A percentile compares a stretch with the other conserved stretches of the same genome.
These are phyloP conservation scores for Cladosporium austrohemisphaericum DNA, from an alignment of 2,329 filamentous ascomycete species.

Conservation along the genomic window DNA sequence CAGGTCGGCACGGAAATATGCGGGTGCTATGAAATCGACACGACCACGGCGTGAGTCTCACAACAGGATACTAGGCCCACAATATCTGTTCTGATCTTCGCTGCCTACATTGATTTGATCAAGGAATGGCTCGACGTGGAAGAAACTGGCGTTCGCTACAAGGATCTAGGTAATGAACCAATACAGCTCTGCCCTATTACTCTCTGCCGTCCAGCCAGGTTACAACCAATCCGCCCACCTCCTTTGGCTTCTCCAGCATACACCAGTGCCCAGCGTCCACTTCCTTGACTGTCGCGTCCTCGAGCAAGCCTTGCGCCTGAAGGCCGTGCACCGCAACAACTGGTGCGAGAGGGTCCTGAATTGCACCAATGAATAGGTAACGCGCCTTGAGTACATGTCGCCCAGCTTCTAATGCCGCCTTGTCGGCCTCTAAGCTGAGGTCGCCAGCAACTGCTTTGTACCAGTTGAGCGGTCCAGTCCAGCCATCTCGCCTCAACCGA, in stretches of 20 bases:
- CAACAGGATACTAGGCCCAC: too few species aligned
- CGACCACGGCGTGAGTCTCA: too few species aligned
- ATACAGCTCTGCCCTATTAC: too few species aligned
- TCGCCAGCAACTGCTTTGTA: conserved; percentile 29
- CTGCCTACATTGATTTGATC: too few species aligned
- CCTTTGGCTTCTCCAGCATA: conserved; percentile 32
- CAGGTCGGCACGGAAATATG: too few species aligned
- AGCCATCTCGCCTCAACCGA: conserved; percentile 29
- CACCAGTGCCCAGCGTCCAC: conserved; percentile 36
- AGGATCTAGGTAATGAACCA: too few species aligned
- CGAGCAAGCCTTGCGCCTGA: conserved; percentile 16
- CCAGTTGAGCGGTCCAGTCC: conserved; percentile 34
- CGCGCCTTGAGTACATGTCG: conserved; percentile 26
- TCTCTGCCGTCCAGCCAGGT: conserved; percentile 8
- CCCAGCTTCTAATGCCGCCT: conserved; percentile 23
- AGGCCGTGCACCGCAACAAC: conserved; percentile 19
- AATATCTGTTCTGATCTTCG: too few species aligned
- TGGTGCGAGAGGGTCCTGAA: conserved; percentile 20
- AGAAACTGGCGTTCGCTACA: too few species aligned
- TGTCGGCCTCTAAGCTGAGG: conserved; percentile 28
- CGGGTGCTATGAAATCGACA: too few species aligned
- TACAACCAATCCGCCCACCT: conserved; percentile 17
- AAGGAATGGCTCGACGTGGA: too few species aligned
- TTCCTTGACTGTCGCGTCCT: conserved; percentile 27
- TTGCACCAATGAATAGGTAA: conserved; percentile 33